A percentile compares a stretch with the other conserved stretches of the same genome.
phyloP scores from a whole-genome alignment of 108 stramenopile species.

The Phaeodactylum tricornutum region DNA sequence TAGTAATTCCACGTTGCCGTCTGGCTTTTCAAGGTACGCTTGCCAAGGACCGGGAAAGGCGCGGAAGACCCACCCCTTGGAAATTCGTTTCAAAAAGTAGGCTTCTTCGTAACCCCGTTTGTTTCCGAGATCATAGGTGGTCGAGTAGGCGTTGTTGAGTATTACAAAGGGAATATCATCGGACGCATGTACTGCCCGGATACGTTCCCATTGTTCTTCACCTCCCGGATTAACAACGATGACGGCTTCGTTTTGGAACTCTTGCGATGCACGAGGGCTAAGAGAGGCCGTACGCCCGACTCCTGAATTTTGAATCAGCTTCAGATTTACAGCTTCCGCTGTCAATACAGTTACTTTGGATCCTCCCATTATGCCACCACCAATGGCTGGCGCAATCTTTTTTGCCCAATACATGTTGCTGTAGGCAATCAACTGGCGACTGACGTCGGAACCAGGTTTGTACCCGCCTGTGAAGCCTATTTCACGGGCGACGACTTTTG shows the following conservation, averaged over 20 bases:
- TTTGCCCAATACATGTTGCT: constrained; percentile 88
- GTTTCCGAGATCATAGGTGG: constrained; percentile 79
- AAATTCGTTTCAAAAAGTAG: constrained; percentile 77
- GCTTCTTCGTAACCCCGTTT: constrained; percentile 66
- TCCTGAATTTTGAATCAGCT: constrained; percentile 39
- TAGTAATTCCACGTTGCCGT: constrained; percentile 66
- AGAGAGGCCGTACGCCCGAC: constrained; percentile 10
- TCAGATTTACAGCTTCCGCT: constrained; percentile 64
- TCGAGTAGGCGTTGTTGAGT: constrained; percentile 75
- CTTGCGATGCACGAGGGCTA: constrained; percentile 18
- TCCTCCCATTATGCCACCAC: constrained; percentile 44
- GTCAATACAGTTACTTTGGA: constrained; percentile 58
- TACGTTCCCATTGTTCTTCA: constrained; percentile 62
- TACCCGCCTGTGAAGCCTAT: constrained; percentile 73
- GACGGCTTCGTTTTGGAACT: constrained; percentile 46
- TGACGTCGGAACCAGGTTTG: constrained; percentile 75
- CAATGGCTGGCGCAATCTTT: constrained; percentile 41
- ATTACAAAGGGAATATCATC: constrained; percentile 50
- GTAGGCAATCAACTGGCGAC: constrained; percentile 70
- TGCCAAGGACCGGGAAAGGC: constrained; percentile 78
- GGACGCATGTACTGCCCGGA: constrained; percentile 36
- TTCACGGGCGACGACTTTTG: constrained; percentile 54
- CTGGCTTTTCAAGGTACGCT: constrained; percentile 80
- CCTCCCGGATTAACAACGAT: constrained; percentile 81
- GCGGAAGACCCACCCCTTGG: constrained; percentile 80